Percentiles rank a stretch among this genome's conserved stretches.
phyloP scores from a whole-genome alignment of 495 filamentous ascomycete genomes.

The Penicillium tannophilum region DNA sequence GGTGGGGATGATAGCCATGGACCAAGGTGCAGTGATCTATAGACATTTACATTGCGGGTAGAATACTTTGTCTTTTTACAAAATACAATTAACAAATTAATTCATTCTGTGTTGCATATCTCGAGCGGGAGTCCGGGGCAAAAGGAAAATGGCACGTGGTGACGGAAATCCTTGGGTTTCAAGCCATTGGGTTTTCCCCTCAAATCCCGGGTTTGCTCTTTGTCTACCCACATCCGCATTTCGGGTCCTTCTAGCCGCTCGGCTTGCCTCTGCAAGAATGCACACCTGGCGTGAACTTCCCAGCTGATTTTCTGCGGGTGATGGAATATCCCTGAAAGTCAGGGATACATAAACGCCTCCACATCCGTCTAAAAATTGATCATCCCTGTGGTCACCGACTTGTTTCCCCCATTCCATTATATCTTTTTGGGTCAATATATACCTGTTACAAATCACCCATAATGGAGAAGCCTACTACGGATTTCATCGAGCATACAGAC shows the following conservation, averaged over 20 bases:
- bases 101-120: not conserved
- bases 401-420: too few relatives aligned
- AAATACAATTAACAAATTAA: too few relatives aligned
- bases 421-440: not conserved
- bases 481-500: constrained; percentile 16
- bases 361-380: not conserved
- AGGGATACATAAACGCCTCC: not conserved
- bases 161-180: not conserved
- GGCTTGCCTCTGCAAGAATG: not conserved
- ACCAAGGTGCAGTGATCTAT: not conserved
- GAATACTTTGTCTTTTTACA: too few relatives aligned
- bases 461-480: constrained; percentile 20
- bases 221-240: not conserved
- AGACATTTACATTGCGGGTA: not conserved
- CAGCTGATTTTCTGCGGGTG: not conserved
- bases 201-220: not conserved
- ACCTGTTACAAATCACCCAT: not conserved
- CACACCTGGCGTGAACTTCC: not conserved
- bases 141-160: not conserved
- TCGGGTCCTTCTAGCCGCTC: not conserved
- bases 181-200: not conserved
- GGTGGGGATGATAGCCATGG: not conserved
- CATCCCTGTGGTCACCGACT: not conserved
- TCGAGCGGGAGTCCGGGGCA: not conserved
- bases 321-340: not conserved